These are phyloP conservation scores for Eucalyptus sp. DNA, from an alignment of 345 rosid species.

Conservation along the genomic window DNA sequence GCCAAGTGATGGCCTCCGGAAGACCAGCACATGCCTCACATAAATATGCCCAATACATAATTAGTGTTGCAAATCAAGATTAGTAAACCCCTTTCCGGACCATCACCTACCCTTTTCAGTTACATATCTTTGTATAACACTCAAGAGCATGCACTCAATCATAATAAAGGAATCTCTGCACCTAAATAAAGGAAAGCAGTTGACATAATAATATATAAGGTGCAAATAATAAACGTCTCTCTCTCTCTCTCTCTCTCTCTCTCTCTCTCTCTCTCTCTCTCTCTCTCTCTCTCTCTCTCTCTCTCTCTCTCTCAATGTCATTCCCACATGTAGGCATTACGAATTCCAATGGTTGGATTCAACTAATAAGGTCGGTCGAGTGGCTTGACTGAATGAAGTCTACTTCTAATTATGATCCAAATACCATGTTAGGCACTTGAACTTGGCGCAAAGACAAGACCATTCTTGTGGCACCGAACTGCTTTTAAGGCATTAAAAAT, in stretches of 20 bases:
- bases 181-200: neutral
- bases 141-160: neutral
- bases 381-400: neutral
- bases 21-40: neutral
- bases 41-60: neutral
- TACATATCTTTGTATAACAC: neutral
- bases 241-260: neutral
- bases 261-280: neutral
- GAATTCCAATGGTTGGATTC: constrained; percentile 9
- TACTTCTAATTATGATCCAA: neutral
- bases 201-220: neutral
- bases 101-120: neutral
- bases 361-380: constrained; percentile 3
- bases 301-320: neutral
- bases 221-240: neutral
- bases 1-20: neutral
- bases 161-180: neutral
- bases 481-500: neutral
- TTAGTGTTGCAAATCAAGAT: neutral
- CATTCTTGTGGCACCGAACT: neutral
- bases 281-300: neutral
- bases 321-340: neutral
- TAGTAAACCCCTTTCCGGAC: neutral
- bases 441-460: neutral
- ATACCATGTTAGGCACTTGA: neutral